phyloP scores from a whole-genome alignment of 305 asterid genomes.

The Solanum aculeatissimum region DNA sequence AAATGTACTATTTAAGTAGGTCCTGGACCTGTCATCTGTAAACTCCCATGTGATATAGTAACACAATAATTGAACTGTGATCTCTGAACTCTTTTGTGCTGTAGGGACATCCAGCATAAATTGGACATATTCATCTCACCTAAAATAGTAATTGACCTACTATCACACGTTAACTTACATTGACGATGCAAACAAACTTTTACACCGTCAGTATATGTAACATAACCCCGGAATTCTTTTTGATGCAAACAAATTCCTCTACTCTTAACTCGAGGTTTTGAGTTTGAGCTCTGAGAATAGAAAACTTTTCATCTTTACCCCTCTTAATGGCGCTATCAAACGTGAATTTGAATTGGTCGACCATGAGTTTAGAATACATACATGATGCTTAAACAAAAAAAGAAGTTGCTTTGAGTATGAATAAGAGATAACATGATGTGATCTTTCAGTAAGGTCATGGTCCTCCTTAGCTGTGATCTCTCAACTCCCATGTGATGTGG shows the following conservation, averaged over 20 bases:
- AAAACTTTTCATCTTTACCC: background rate
- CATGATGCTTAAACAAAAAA: background rate
- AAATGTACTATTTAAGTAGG: background rate
- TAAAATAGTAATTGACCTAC: background rate
- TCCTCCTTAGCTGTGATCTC: background rate
- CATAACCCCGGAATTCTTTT: too few species aligned
- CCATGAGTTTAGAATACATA: background rate
- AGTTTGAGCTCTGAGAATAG: background rate
- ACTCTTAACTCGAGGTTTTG: background rate
- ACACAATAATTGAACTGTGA: background rate
- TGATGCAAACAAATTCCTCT: background rate
- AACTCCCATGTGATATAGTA: background rate
- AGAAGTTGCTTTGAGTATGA: background rate
- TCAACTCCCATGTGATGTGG: background rate
- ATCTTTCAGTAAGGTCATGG: background rate
- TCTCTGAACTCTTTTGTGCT: background rate
- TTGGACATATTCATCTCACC: background rate
- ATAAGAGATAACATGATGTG: background rate
- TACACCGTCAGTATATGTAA: too few species aligned
- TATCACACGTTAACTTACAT: too few species aligned
- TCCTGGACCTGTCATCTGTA: background rate
- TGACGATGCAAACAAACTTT: too few species aligned
- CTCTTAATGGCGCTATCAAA: background rate
- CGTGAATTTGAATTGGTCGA: background rate
- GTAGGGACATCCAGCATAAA: background rate